Base-by-base conservation (phyloP, 164 flowering plant genomes). In the Malania oleifera region DNA sequence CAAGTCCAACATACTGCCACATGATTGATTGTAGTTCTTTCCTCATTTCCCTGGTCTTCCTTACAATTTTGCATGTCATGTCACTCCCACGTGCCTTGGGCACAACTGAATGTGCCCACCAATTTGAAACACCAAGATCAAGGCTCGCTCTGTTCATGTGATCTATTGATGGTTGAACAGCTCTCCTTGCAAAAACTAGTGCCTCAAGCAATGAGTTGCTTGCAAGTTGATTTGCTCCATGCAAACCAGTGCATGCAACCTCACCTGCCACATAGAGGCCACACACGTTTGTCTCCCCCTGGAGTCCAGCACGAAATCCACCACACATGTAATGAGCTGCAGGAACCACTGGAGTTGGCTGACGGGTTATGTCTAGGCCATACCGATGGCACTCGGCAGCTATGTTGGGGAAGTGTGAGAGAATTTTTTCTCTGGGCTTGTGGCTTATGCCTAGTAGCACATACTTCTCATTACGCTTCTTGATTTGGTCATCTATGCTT, bases 291-390 rank as follows among this genome's bases (percentile, higher is more conserved):
- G 99, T 93, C 71, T 93, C 97, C 29, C 97, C 99, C 28, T 83
- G 77, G 15, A 93, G 92, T 41, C 96, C 97, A 26, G 99, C 91
- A 1, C 92, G 99, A 39, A 93, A 95, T 13, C 99, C 99, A 1
- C 99, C 99, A 64, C 99, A 93, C 95, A 93, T 87, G 77, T 93
- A 93, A 70, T 93, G 99, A 27, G 99, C 99, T 43, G 99, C 99
- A 14, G 99, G 99, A 34, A 90, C 97, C 18, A 93, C 97, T 0
- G 99, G 99, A 27, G 90, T 90, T 37, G 99, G 96, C 47, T 86
- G 76, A 9, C 68, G 60, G 17, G 97, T 93, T 48, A 93, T 93
- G 69, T 93, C 99, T 23, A 93, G 64, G 46, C 97, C 99, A 51
- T 78, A 61, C n/a, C 54, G 64, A 53, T 90, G 89, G 71, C 99